These are phyloP conservation scores for Pleurotus pulmonarius DNA, from an alignment of 768 basidiomycete species.

Conservation along the genomic window DNA sequence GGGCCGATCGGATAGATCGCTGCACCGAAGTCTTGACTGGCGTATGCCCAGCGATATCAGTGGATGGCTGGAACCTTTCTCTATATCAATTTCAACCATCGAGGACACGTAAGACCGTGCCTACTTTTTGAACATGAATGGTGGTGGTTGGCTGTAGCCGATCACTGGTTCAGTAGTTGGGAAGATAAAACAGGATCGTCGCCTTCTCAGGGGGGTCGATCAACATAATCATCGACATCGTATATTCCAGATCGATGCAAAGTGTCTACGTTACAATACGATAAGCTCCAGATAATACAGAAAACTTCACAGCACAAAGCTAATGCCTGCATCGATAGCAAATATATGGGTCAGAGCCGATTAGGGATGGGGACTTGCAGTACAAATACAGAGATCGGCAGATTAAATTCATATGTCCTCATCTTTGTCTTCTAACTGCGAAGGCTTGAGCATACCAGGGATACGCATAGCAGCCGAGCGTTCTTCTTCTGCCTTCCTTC, in stretches of 20 bases:
- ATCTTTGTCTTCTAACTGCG: constrained; percentile 91
- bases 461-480: constrained; percentile 74
- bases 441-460: constrained; percentile 97
- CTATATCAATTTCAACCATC: constrained; percentile 6
- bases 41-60: constrained; percentile 87
- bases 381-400: too few relatives aligned
- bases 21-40: constrained; percentile 93
- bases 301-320: not conserved
- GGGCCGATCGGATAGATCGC: constrained; percentile 73
- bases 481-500: constrained; percentile 56
- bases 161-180: too few relatives aligned
- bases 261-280: too few relatives aligned
- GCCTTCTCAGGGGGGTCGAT: too few relatives aligned
- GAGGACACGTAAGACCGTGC: not conserved
- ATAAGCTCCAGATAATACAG: too few relatives aligned
- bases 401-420: constrained; percentile 60
- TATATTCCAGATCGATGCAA: too few relatives aligned
- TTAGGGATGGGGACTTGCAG: too few relatives aligned
- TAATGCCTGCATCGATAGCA: not conserved
- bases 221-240: too few relatives aligned
- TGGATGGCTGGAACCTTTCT: constrained; percentile 61
- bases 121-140: constrained; percentile 6
- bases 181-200: too few relatives aligned
- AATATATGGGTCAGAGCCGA: not conserved
- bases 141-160: too few relatives aligned